Evolutionary conservation across 2,329 filamentous ascomycete species (phyloP), one percentile per base, ranked within the genome.

Genomic region (Xylaria sp.): DNA sequence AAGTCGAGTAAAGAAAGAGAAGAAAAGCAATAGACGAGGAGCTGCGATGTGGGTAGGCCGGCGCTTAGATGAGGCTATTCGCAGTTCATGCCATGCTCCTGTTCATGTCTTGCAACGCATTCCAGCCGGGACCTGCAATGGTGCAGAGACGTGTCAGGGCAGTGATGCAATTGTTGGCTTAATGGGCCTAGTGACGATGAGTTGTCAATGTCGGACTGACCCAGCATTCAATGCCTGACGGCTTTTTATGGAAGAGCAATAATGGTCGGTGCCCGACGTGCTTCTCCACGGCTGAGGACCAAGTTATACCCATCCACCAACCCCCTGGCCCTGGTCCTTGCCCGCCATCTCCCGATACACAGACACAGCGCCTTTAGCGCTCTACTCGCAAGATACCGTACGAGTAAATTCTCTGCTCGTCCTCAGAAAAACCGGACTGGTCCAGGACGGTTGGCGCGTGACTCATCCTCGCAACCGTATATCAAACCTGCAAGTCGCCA

Each of bases 51-150:
- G 64, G 65, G 66, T 59, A 63, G 59, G 57, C 60, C 60, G 68
- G 64, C 61, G 65, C 65, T 70, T 65, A 63, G 60, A 61, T 70
- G 70, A 72, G 61, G 66, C 54, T 72, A 71, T 72, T 69, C 69
- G 69, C 67, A 71, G 66, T 65, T 71, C 67, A 70, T 69, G 69
- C 68, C 65, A 69, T 63, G 61, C 61, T 59, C 56, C 49, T 57
- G 57, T 50, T 63, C 46, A 59, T 57, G 61, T 57, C 55, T 23
- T 57, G 53, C 56, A 47, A 59, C 58, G 59, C 50, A 56, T 58
- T 52, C 61, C 50, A 54, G 55, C 57, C 50, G 53, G 57, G 52
- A 46, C 54, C 62, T 66, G 62, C 63, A 65, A 62, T 35, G 56
- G 59, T 58, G 60, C 48, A 63, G 53, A 58, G 60, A 61, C 55